Evolutionary conservation across 495 filamentous ascomycete species (phyloP), one percentile per base, ranked within the genome.

Genomic region (Beverwykella pulmonaria): DNA sequence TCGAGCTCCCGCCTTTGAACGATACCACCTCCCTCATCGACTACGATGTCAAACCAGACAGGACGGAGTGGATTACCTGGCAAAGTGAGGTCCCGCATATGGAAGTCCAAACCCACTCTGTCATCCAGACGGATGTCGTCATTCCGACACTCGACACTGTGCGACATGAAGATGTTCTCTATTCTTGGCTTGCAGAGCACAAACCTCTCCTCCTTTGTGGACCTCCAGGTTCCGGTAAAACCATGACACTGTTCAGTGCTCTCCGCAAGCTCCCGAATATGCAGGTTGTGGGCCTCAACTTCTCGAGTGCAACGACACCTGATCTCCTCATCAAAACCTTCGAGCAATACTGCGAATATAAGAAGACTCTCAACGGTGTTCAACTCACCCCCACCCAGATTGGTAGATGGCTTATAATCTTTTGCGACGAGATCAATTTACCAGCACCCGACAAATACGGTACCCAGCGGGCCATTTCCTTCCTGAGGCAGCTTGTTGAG

Each of bases 381-480:
- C 89, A 97, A 67, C 89, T 99, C 74, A 96, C 93, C 52, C 94
- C 94, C 1, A 94, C 87, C 49, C 95, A 98, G 73, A 93, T 99
- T 73, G 94, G 94, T 30, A 89, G 95, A 69, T 99, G 94, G 94
- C 83, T 99, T 27, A 94, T 99, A 32, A 83, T 99, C 49, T 99
- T 99, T 83, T 99, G 94, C 74, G 94, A 99, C 73, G 94, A 99
- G 76, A 97, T 99, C 79, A 99, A 99, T 78, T 81, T 99, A 77
- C 94, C 94, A n/a, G 93, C 94, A 20, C 94, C 93, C 26, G 94
- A 99, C 81, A 93, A 91, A 65, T 99, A 99, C 74, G 94, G 92
- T 49, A 99, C 95, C 1, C 94, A 98, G 76, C 87, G 94, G 57
- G 94, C 92, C 22, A 98, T 98, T 59, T 93, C 94, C 22, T 98